Conservation (phyloP, 2,329 filamentous ascomycete species). For the Colletotrichum filicis region DNA sequence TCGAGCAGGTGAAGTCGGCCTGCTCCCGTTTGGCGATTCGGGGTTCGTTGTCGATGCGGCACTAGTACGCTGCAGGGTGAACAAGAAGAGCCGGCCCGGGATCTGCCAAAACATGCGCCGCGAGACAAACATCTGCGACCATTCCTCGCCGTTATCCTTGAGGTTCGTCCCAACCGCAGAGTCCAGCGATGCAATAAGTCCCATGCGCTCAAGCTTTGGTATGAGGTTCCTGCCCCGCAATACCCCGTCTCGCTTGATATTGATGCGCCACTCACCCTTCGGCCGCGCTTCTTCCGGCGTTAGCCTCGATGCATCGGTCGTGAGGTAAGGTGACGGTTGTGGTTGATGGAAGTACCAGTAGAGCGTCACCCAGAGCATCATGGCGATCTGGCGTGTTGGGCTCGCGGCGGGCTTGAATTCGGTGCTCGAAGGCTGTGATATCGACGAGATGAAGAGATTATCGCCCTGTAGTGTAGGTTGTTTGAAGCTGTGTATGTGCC, state of each 20-base stretch:
- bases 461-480: constrained; percentile 82
- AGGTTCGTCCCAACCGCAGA: constrained; percentile 76
- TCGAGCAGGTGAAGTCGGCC: constrained; percentile 62
- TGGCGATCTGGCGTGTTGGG: constrained; percentile 88
- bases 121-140: constrained; percentile 85
- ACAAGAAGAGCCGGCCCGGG: constrained; percentile 87
- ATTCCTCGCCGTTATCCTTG: constrained; percentile 72
- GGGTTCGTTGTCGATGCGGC: constrained; percentile 49
- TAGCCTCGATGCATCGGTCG: constrained; percentile 69
- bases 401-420: constrained; percentile 85
- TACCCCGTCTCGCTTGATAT: constrained; percentile 87
- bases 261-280: constrained; percentile 86
- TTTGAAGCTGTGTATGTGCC: constrained; percentile 72
- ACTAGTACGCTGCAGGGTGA: constrained; percentile 76
- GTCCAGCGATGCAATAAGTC: constrained; percentile 80
- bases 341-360: constrained; percentile 98
- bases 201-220: constrained; percentile 94
- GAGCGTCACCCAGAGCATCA: constrained; percentile 95
- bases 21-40: constrained; percentile 63
- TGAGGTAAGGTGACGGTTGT: constrained; percentile 73
- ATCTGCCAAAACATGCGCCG: constrained; percentile 91
- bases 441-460: constrained; percentile 89
- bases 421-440: constrained; percentile 82
- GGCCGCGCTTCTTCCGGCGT: constrained; percentile 79
- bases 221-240: constrained; percentile 85